Percentiles rank a stretch among this genome's conserved stretches.
Evolutionary conservation across 768 basidiomycete species (phyloP).

Genomic region (Baorangia bicolor): DNA sequence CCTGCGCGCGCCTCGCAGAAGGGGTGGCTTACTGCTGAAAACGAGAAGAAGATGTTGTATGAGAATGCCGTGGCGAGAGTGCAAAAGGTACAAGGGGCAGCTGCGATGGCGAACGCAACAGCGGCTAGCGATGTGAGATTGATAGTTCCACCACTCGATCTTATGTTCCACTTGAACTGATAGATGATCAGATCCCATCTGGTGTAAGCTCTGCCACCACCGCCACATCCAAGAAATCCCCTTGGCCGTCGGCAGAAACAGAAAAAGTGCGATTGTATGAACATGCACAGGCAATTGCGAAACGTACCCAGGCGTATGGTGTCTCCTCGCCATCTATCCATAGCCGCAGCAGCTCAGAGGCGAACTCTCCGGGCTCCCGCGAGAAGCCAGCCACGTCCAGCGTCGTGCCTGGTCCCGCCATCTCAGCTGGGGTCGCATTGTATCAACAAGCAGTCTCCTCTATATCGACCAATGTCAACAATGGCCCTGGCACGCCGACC

Average conservation of each 20-base stretch:
- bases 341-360: conserved; percentile 30
- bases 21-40: conserved; percentile 38
- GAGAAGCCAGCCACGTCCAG: conserved; percentile 15
- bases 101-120: conserved; percentile 26
- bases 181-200: conserved; percentile 6
- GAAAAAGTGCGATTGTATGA: conserved; percentile 75
- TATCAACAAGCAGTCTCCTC: conserved; percentile 48
- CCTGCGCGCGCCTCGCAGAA: conserved; percentile 26
- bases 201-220: neutral
- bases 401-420: conserved; percentile 15
- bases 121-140: conserved; percentile 27
- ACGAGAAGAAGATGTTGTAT: conserved; percentile 43
- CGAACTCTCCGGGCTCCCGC: conserved; percentile 17
- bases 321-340: conserved; percentile 26
- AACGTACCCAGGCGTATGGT: conserved; percentile 49
- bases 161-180: conserved; percentile 1
- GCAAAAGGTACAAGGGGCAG: conserved; percentile 37
- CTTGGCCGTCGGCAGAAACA: conserved; percentile 70
- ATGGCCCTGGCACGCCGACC: conserved; percentile 15
- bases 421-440: conserved; percentile 43
- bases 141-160: neutral
- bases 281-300: conserved; percentile 65
- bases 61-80: conserved; percentile 41
- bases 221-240: conserved; percentile 16
- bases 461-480: conserved; percentile 25